A percentile compares a stretch with the other conserved stretches of the same genome.
Conservation (phyloP, 108 stramenopile genomes). For the Aureococcus anophagefferens region DNA sequence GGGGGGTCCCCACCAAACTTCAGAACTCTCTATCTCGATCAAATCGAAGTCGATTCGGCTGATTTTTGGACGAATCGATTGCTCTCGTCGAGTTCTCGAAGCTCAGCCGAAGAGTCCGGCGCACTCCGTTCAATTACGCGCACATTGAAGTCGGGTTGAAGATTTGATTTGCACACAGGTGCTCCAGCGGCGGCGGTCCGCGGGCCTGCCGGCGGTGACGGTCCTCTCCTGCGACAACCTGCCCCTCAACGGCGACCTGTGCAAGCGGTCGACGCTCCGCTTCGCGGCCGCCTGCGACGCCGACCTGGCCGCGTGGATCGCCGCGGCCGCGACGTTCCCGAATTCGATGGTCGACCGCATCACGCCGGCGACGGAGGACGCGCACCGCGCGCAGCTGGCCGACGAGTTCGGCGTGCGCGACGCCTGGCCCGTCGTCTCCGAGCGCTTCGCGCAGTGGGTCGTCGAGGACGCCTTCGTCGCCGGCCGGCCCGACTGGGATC, state of each 20-base stretch:
- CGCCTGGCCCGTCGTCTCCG: slow-evolving; percentile 44
- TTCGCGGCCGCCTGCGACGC: slow-evolving; percentile 17
- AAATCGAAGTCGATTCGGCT: no score
- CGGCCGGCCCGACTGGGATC: slow-evolving; percentile 37
- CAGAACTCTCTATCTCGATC: no score
- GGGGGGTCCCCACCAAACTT: no score
- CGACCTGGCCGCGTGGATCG: slow-evolving; percentile 39
- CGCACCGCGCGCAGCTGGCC: slow-evolving; percentile 19
- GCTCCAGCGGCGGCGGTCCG: slow-evolving; percentile 2
- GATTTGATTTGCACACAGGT: no score
- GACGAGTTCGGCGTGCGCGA: slow-evolving; percentile 36
- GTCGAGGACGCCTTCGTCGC: slow-evolving; percentile 44
- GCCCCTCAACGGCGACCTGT: slow-evolving; percentile 41
- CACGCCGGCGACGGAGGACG: slow-evolving; percentile 36
- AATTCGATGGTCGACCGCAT: slow-evolving; percentile 45
- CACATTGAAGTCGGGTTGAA: no score
- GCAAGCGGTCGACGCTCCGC: not conserved
- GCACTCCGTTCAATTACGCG: no score
- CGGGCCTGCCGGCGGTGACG: slow-evolving; percentile 23
- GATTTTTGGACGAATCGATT: no score
- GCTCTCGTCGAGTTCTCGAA: no score
- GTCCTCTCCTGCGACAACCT: slow-evolving; percentile 52
- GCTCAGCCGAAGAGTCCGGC: no score
- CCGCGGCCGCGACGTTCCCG: slow-evolving; percentile 40
- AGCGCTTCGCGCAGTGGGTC: slow-evolving; percentile 49